Evolutionary conservation across 805 yeast genomes (phyloP).

Genomic region (Ogataea wickerhamii): DNA sequence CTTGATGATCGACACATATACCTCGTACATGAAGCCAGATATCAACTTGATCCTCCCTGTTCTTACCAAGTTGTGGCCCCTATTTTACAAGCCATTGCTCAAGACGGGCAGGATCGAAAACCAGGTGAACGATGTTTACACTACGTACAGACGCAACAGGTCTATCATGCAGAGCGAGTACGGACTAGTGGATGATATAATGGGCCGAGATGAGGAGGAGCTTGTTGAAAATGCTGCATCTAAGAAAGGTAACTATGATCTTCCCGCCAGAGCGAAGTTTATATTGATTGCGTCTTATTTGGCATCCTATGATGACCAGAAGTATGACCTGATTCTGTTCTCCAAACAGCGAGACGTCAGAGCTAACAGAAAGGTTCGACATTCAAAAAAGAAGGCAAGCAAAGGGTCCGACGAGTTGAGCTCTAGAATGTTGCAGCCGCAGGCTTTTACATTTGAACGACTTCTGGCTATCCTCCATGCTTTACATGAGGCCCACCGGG

Average conservation of each 20-base stretch:
- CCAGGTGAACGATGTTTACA: constrained; percentile 27
- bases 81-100: constrained; percentile 27
- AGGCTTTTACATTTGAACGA: constrained; percentile 73
- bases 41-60: constrained; percentile 34
- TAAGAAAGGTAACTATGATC: constrained; percentile 34
- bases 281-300: constrained; percentile 78
- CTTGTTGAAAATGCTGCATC: neutral
- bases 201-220: constrained; percentile 3
- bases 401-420: constrained; percentile 46
- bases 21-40: constrained; percentile 43
- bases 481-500: constrained; percentile 45
- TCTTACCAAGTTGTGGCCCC: constrained; percentile 29
- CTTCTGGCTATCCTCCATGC: constrained; percentile 76
- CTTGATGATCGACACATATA: constrained; percentile 43
- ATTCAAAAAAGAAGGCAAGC: constrained; percentile 15
- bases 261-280: constrained; percentile 62
- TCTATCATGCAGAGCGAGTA: constrained; percentile 23
- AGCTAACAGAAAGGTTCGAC: constrained; percentile 36
- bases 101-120: constrained; percentile 15
- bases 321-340: constrained; percentile 65
- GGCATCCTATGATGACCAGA: constrained; percentile 73
- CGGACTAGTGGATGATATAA: constrained; percentile 22
- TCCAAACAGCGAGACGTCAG: constrained; percentile 56
- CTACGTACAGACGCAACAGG: constrained; percentile 26
- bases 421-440: constrained; percentile 64